phyloP scores from a whole-genome alignment of 768 basidiomycete species.

The Naematelia aurantialba region DNA sequence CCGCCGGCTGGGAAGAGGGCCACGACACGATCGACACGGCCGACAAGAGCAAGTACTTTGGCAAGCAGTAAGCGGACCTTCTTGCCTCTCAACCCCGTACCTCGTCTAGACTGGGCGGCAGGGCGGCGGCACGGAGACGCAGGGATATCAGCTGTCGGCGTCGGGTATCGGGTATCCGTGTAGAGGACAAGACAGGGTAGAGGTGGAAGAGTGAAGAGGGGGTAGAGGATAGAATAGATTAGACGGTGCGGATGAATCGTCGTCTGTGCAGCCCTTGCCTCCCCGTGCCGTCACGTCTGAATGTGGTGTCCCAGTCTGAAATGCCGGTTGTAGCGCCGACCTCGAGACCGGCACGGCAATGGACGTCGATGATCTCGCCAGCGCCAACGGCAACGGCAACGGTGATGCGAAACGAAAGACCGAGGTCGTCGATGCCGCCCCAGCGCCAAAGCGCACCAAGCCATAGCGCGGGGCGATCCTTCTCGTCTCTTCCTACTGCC shows the following conservation, averaged over 20 bases:
- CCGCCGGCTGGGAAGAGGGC: conserved; percentile 82
- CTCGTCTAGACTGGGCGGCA: too few species aligned
- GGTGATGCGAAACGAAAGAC: conserved; percentile 1
- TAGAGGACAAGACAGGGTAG: not conserved
- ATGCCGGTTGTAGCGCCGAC: not conserved
- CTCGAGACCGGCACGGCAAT: not conserved
- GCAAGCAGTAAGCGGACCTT: conserved; percentile 34
- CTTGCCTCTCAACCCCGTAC: not conserved
- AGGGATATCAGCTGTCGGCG: not conserved
- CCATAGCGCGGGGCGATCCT: not conserved
- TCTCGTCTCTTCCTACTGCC: too few species aligned
- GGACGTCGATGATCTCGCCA: not conserved
- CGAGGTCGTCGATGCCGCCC: not conserved
- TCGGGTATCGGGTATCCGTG: not conserved
- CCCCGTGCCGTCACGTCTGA: not conserved
- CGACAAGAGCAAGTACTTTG: conserved; percentile 34
- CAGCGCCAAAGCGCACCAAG: conserved; percentile 3
- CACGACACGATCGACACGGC: conserved; percentile 39
- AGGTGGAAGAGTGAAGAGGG: not conserved
- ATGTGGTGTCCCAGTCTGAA: not conserved
- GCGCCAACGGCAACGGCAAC: not conserved
- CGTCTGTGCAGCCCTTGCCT: not conserved
- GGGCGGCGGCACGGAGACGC: too few species aligned
- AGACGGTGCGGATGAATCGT: conserved; percentile 2
- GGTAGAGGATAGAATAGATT: not conserved